Base-by-base conservation (phyloP, 73 alveolate genomes). In the Stentor roeselii region DNA sequence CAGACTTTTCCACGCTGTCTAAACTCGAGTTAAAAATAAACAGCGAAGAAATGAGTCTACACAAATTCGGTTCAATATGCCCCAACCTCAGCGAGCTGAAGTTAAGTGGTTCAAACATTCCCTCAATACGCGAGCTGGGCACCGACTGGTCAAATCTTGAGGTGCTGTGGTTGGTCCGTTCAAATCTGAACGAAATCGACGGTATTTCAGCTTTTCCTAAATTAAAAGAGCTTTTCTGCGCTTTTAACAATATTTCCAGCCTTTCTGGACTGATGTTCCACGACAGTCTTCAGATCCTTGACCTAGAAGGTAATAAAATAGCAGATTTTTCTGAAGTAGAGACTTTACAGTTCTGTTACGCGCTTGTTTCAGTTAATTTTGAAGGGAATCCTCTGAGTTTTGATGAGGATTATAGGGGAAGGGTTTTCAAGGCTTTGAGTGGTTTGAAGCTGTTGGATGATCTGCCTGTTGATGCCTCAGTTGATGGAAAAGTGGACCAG, bases 141-240 rank as follows among this genome's bases (percentile, higher is more conserved):
- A 76, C 84, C 39, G 37, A 30, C 0, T 76, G 60, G 75, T 15
- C n/a, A 21, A 35, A 76, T 6, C 39, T 76, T 14, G 30, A 15
- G 39, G 39, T 76, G 14, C 74, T 76, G 34, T 76, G 84, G 39
- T 34, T 41, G 32, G 74, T 41, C 34, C 60, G 84, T 14, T 36
- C 75, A n/a, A 32, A 32, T 6, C 39, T 76, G 34, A 35, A 6
- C 1, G 84, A 76, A 37, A 14, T 76, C 75, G 74, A 41, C 15
- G 84, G 84, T 21, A 76, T 76, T 76, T 76, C 74, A 6, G 74
- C 75, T 15, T 76, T 76, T 67, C 84, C 84, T 32, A 76, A 76
- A 2, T n/a, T 76, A 27, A 14, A 15, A 21, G 84, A 76, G 39
- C 84, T 76, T 37, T 76, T 36, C 59, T 15, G 36, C 14, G 84